phyloP scores from a whole-genome alignment of 345 rosid genomes.

The Eucalyptus camaldulensis region DNA sequence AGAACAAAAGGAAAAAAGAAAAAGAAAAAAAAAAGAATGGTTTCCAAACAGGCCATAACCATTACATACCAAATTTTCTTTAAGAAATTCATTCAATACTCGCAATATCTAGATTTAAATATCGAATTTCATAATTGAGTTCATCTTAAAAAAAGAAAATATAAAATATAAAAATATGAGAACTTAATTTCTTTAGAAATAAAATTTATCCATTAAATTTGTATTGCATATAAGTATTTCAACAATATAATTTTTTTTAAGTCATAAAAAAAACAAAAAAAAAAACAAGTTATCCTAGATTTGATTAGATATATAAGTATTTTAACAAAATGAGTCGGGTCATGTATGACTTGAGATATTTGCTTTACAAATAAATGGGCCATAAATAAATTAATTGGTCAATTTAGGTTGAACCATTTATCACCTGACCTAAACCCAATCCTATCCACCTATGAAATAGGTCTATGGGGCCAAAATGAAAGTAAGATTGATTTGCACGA shows the following conservation, averaged over 20 bases:
- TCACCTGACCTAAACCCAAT: fast-evolving
- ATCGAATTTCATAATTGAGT: neutral
- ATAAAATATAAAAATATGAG: no score
- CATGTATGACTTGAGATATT: no score
- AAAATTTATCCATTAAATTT: no score
- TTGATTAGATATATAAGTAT: no score
- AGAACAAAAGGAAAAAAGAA: no score
- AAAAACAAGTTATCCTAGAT: no score
- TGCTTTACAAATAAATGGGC: no score
- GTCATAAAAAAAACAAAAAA: no score
- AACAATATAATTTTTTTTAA: no score
- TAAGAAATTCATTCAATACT: neutral
- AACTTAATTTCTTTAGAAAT: no score
- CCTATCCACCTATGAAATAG: fast-evolving
- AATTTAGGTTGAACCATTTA: fast-evolving
- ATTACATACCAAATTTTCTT: neutral
- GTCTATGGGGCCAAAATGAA: no score
- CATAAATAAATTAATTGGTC: fast-evolving
- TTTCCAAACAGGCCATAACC: fast-evolving
- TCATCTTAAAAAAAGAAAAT: neutral
- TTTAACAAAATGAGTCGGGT: fast-evolving
- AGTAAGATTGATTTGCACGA: no score
- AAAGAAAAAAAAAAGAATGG: fast-evolving
- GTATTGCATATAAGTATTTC: neutral
- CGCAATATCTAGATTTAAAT: neutral